Percentiles rank a stretch among this genome's conserved stretches.
Conservation (phyloP, 305 asterid genomes). For the Coffea humblotiana region DNA sequence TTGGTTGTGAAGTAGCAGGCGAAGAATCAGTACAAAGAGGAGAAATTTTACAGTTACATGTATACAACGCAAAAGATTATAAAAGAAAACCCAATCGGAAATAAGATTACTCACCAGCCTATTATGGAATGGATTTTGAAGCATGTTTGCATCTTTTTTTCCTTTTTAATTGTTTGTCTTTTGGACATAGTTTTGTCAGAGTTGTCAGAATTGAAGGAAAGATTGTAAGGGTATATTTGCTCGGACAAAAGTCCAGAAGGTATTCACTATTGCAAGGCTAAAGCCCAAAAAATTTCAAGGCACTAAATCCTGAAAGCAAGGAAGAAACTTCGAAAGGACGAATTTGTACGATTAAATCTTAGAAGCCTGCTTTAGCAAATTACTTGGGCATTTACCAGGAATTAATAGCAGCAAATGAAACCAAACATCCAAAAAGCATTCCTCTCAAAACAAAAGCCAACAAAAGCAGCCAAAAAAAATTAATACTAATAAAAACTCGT, state of each 20-base stretch:
- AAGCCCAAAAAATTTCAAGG: not conserved
- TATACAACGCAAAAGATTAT: too few relatives aligned
- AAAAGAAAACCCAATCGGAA: too few relatives aligned
- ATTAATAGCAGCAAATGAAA: not conserved
- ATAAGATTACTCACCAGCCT: too few relatives aligned
- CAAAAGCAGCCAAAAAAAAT: not conserved
- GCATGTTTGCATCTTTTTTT: too few relatives aligned
- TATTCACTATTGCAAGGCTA: not conserved
- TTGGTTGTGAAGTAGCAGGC: too few relatives aligned
- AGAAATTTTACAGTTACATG: too few relatives aligned
- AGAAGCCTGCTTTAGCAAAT: constrained; percentile 10
- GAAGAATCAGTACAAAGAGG: too few relatives aligned
- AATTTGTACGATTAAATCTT: constrained; percentile 1
- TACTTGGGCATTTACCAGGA: too few relatives aligned
- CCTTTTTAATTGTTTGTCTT: not conserved
- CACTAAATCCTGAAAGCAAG: not conserved
- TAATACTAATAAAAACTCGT: not conserved
- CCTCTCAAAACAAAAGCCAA: not conserved
- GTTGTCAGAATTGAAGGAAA: not conserved
- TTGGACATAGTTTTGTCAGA: not conserved
- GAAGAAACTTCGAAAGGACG: not conserved
- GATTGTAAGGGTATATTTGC: not conserved
- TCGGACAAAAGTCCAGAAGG: not conserved
- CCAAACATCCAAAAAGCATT: not conserved
- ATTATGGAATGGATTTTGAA: too few relatives aligned